Base-by-base conservation (phyloP, 495 filamentous ascomycete genomes). In the Tuber aestivum region DNA sequence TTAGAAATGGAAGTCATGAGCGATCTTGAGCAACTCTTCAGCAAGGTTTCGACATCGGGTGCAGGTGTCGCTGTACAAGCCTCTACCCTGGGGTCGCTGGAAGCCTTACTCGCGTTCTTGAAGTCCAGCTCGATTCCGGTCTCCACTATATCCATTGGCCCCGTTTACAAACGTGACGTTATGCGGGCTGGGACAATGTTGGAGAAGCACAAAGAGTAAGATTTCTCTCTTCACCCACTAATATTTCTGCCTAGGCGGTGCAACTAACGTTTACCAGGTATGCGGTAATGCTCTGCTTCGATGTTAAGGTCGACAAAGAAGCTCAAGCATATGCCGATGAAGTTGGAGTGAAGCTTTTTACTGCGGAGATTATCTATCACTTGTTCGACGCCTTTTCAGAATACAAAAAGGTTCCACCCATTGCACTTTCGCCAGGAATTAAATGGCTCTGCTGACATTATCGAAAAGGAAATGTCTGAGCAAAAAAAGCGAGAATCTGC, bases 241-340 rank as follows among this genome's bases (percentile, higher is more conserved):
- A 27, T 32, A 35, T 65, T 35, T 35, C 56, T 5, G 32, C 27
- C 12, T 12, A 65, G 14, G 27, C 20, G 27, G 71, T 3, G 32
- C 21, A 38, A 23, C 71, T 48, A 35, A 48, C 16, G 35, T 50
- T 69, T 48, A 73, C 2, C 45, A 74, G 72, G 37, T 82, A 72
- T 37, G 96, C 96, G 38, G 94, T 98, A 84, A 99, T 99, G 96
- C 91, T 99, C 32, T 98, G 96, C 84, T 99, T 99, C 87, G 96
- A 99, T 83, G 96, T 99, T 84, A 97, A 97, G 86, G 92, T 99
- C 37, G 96, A 99, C 85, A 97, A 97, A 84, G 96, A 99, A 81
- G 96, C 96, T 1, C 88, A 91, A 80, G 88, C 88, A 21, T 97
- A 98, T 80, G 96, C 96, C 61, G 92, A 97, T 16, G 94, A 97